Percentiles rank a stretch among this genome's conserved stretches.
These are phyloP conservation scores for Nothophoma quercina DNA, from an alignment of 2,329 filamentous ascomycete genomes.

Conservation along the genomic window DNA sequence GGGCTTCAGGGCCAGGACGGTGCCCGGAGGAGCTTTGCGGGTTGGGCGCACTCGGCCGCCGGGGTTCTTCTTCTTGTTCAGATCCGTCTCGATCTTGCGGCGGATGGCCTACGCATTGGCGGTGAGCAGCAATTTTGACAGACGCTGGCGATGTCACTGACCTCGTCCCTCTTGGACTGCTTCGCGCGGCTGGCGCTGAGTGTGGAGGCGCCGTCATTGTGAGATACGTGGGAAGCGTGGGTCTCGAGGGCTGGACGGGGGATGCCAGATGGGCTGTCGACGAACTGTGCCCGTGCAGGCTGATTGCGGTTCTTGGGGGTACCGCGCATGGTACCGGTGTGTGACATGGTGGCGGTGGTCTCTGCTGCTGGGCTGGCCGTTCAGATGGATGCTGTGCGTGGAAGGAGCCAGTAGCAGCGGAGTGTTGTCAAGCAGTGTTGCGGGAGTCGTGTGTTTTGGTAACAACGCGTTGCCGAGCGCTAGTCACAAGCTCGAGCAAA, in stretches of 20 bases:
- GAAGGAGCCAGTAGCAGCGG: constrained; percentile 7
- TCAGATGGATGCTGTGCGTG: constrained; percentile 8
- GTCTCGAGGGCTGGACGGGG: constrained; percentile 75
- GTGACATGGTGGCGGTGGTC: constrained; percentile 59
- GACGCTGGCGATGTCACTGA: constrained; percentile 56
- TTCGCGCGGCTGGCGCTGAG: constrained; percentile 95
- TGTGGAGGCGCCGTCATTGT: constrained; percentile 68
- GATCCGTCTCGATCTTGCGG: constrained; percentile 93
- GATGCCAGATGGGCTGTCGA: constrained; percentile 74
- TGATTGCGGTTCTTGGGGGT: constrained; percentile 71
- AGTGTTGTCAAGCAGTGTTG: constrained; percentile 4
- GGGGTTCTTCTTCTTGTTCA: constrained; percentile 94
- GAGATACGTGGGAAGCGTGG: constrained; percentile 52
- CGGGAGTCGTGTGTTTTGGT: neutral
- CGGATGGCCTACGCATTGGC: constrained; percentile 78
- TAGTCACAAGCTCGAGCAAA: constrained; percentile 15
- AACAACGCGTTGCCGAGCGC: constrained; percentile 19
- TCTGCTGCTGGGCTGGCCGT: constrained; percentile 24
- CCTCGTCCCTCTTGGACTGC: constrained; percentile 98
- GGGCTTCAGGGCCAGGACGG: constrained; percentile 92
- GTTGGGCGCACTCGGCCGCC: constrained; percentile 80
- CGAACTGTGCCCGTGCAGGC: constrained; percentile 53
- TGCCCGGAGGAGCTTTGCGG: constrained; percentile 93
- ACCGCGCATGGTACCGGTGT: constrained; percentile 71
- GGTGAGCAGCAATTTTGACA: constrained; percentile 7